A percentile compares a stretch with the other conserved stretches of the same genome.
Conservation (phyloP, 192 early-diverging fungal genomes). For the Kickxella alabastrina region DNA sequence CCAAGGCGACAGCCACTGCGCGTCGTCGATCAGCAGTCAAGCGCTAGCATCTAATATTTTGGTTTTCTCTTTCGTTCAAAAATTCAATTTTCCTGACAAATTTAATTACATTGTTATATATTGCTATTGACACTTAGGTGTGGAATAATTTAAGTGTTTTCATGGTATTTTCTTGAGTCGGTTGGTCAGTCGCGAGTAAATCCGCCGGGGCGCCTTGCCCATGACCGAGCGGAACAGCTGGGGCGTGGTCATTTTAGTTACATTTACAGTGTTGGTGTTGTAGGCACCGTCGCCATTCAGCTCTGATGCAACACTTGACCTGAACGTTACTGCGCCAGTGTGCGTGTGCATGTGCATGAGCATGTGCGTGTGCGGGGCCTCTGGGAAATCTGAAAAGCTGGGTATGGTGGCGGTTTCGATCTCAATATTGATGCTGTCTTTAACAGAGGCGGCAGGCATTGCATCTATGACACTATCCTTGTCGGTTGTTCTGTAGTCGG, state of each 20-base stretch:
- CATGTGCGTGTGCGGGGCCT: background rate
- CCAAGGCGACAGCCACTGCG: slow-evolving; percentile 3
- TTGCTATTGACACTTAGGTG: background rate
- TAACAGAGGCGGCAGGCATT: no score
- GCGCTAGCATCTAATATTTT: slow-evolving; percentile 1
- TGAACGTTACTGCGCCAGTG: slow-evolving; percentile 6
- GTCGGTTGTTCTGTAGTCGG: background rate
- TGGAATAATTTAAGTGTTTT: background rate
- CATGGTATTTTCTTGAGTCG: slow-evolving; percentile 10
- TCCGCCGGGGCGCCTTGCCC: slow-evolving; percentile 21
- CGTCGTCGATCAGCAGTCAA: slow-evolving; percentile 4
- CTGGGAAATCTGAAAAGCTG: background rate
- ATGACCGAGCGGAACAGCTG: slow-evolving; percentile 13
- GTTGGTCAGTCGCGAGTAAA: slow-evolving; percentile 21
- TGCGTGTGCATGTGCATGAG: background rate
- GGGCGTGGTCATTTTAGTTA: slow-evolving; percentile 4
- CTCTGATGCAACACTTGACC: background rate
- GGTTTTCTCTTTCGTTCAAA: background rate
- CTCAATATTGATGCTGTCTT: background rate
- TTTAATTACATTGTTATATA: background rate
- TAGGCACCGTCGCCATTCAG: no score
- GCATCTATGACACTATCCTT: no score
- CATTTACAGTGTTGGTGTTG: slow-evolving; percentile 3
- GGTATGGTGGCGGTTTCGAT: background rate
- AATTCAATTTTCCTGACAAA: no score